Evolutionary conservation across 805 yeast genomes (phyloP), one percentile per base, ranked within the genome.

Genomic region (Maudiozyma bulderi): DNA sequence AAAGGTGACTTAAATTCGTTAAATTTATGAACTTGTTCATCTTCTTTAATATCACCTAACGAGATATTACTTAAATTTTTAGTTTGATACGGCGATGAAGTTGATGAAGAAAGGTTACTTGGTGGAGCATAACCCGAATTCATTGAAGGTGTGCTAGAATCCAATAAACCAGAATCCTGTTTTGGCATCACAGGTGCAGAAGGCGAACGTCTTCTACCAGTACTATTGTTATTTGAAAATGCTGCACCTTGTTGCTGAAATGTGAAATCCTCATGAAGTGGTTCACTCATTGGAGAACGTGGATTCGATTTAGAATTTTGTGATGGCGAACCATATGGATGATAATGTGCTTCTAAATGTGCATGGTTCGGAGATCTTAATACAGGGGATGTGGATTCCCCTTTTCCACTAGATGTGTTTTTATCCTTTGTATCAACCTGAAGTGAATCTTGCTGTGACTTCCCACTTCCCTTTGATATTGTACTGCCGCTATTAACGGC

Each of bases 41-140:
- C 65, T 52, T 68, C 72, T 26, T 59, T 57, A 15, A 67, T 70
- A 42, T 64, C 64, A 50, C 61, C 60, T 35, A 68, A 54, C 0
- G 73, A 67, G 1, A 52, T 48, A 40, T 57, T 63, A 48, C 60
- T 64, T 29, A 53, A 31, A 42, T 49, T 55, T 20, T 48, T 55
- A 3, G 7, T 26, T 9, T n/a, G 14, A 28, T 3, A 30, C 8
- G 47, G 38, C 2, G 38, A 35, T 8, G 38, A 77, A 75, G 57
- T 73, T 77, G 44, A 50, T 51, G 45, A 53, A 44, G 43, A 53
- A 3, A 35, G 20, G 8, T 29, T 29, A 6, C 11, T 13, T 10
- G 41, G 29, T 28, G 46, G 26, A 9, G 14, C 13, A 28, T 8
- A n/a, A 14, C 33, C 37, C 13, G 56, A 53, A 50, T 14, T 30